Conservation (phyloP, 2,329 filamentous ascomycete genomes). For the Fragosphaeria purpurea region DNA sequence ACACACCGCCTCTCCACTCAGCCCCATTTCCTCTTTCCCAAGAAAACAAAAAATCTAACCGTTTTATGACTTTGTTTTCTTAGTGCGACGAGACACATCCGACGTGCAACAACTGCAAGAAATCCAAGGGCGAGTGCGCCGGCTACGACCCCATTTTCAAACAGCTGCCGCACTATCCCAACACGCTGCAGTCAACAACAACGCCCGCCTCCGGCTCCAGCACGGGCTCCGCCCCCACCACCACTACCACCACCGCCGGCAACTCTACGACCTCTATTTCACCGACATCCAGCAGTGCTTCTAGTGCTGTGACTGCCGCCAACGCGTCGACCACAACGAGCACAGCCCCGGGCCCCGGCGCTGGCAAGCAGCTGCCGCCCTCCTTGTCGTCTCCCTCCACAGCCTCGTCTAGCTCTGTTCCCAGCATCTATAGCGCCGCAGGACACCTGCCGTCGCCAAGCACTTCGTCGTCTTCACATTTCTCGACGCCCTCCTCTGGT, state of each 20-base stretch:
- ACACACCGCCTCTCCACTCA: no score
- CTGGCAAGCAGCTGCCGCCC: not conserved
- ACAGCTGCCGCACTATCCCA: constrained; percentile 40
- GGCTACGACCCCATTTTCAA: constrained; percentile 86
- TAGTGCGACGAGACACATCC: constrained; percentile 96
- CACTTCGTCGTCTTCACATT: not conserved
- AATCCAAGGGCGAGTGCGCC: constrained; percentile 77
- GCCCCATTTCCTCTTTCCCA: no score
- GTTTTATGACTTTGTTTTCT: constrained; percentile 17
- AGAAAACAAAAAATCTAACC: not conserved
- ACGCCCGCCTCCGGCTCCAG: not conserved
- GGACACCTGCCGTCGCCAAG: not conserved
- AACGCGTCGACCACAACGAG: no score
- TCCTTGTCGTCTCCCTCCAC: constrained; percentile 15
- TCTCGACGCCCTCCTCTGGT: not conserved
- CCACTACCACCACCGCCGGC: not conserved
- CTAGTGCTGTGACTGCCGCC: no score
- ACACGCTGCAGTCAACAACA: constrained; percentile 1
- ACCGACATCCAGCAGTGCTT: no score
- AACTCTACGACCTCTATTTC: not conserved
- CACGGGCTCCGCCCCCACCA: not conserved
- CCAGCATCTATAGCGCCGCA: constrained; percentile 2
- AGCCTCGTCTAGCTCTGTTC: constrained; percentile 18
- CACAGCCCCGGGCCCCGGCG: not conserved
- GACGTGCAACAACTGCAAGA: constrained; percentile 80